Evolutionary conservation across 2,329 filamentous ascomycete genomes (phyloP).

Genomic region (Ophiognomonia clavigignenti-juglandacearum): DNA sequence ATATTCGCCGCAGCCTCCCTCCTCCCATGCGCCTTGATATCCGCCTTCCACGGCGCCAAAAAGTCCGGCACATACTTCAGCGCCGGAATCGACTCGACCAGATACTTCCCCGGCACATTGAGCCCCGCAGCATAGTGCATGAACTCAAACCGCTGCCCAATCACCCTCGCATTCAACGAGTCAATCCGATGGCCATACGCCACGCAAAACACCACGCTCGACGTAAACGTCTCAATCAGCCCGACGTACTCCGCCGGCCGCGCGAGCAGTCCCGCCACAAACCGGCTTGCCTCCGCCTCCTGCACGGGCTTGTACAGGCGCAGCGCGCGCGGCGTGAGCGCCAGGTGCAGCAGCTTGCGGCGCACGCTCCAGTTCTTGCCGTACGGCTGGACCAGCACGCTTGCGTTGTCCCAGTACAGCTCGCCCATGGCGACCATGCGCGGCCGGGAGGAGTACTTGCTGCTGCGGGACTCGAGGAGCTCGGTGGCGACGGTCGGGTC

Average conservation of each 20-base stretch:
- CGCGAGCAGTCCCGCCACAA: conserved; percentile 36
- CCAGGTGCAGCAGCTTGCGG: conserved; percentile 35
- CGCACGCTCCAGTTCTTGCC: conserved; percentile 40
- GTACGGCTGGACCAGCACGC: conserved; percentile 44
- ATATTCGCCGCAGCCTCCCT: conserved; percentile 36
- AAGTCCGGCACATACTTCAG: conserved; percentile 37
- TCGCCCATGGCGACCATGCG: conserved; percentile 21
- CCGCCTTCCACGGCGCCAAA: conserved; percentile 42
- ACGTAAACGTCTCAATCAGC: conserved; percentile 41
- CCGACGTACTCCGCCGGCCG: conserved; percentile 37
- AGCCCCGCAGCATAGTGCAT: conserved; percentile 43
- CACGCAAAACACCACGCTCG: conserved; percentile 44
- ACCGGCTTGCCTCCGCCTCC: conserved; percentile 41
- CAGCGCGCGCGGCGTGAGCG: conserved; percentile 38
- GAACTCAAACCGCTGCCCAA: conserved; percentile 40
- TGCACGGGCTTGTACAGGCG: conserved; percentile 42
- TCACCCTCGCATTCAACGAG: conserved; percentile 39
- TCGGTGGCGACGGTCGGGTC: conserved; percentile 38
- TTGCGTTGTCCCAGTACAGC: conserved; percentile 31
- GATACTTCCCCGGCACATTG: conserved; percentile 39
- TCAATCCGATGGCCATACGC: conserved; percentile 47
- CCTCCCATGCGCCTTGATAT: conserved; percentile 32
- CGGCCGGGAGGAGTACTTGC: conserved; percentile 25
- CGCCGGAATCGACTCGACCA: conserved; percentile 40
- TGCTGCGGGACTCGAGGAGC: conserved; percentile 39